phyloP scores from a whole-genome alignment of 108 stramenopile genomes.

The Epipyxis sp. region DNA sequence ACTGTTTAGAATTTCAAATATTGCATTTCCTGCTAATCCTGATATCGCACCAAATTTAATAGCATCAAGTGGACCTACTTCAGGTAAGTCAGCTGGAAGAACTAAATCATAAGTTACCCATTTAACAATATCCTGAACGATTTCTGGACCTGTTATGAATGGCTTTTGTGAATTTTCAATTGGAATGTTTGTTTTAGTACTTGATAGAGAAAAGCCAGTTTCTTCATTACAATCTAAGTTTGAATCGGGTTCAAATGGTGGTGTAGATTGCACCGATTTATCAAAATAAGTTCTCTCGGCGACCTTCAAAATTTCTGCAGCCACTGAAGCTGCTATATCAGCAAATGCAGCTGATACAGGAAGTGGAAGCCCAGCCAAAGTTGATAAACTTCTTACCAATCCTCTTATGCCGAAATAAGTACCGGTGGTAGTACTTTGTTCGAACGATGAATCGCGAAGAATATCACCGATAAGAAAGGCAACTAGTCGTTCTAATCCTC shows the following conservation, averaged over 20 bases:
- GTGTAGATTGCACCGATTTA: background rate
- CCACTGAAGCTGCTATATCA: background rate
- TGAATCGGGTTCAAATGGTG: too few relatives aligned
- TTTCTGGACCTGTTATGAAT: background rate
- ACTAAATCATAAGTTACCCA: background rate
- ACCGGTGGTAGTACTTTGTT: background rate
- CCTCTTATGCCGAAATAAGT: background rate
- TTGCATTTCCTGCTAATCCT: background rate
- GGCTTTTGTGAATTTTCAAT: background rate
- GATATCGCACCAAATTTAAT: background rate
- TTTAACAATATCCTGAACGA: background rate
- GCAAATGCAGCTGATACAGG: background rate
- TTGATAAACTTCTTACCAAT: background rate
- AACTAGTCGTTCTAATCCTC: background rate
- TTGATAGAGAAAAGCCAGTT: background rate
- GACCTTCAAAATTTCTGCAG: background rate
- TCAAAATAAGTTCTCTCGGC: background rate
- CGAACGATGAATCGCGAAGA: background rate
- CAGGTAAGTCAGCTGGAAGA: background rate
- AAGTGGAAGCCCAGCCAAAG: background rate
- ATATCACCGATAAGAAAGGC: background rate
- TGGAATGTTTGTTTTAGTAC: background rate
- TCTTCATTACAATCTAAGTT: background rate
- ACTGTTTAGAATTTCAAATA: background rate
- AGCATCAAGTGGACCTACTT: background rate